A percentile compares a stretch with the other conserved stretches of the same genome.
Conservation (phyloP, 2,329 filamentous ascomycete genomes). For the Microcera coccophila region DNA sequence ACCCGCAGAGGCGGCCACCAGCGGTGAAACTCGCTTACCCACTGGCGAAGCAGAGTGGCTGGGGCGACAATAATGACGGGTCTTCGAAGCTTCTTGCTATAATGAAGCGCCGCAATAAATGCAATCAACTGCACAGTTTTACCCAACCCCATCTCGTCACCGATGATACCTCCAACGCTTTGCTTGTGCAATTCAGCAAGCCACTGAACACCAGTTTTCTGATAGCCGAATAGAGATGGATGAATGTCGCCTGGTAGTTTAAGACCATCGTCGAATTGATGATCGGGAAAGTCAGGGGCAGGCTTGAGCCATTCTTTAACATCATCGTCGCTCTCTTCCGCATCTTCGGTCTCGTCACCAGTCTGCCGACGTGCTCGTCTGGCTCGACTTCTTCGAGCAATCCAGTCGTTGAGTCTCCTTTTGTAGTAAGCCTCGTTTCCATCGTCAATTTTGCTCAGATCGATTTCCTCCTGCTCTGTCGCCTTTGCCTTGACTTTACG, state of each 20-base stretch:
- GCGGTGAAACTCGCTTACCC: constrained; percentile 96
- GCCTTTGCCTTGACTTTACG: constrained; percentile 38
- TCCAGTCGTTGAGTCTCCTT: constrained; percentile 70
- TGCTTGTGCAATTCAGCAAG: constrained; percentile 88
- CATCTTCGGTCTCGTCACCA: constrained; percentile 29
- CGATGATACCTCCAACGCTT: constrained; percentile 87
- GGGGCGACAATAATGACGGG: constrained; percentile 91
- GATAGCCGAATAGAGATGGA: constrained; percentile 89
- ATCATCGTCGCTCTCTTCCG: constrained; percentile 42
- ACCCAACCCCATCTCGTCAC: constrained; percentile 98
- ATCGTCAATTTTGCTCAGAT: constrained; percentile 69
- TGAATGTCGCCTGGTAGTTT: constrained; percentile 89
- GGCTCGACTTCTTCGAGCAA: constrained; percentile 46
- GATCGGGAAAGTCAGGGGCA: constrained; percentile 76
- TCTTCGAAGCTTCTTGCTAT: constrained; percentile 78
- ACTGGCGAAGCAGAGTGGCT: constrained; percentile 91
- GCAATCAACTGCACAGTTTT: constrained; percentile 76
- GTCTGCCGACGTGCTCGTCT: constrained; percentile 39
- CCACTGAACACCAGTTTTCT: constrained; percentile 97
- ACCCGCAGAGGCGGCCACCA: constrained; percentile 99
- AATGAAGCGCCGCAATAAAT: constrained; percentile 85
- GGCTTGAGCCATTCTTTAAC: constrained; percentile 74
- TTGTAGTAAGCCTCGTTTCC: constrained; percentile 83
- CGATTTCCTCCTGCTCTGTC: constrained; percentile 39
- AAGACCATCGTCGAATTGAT: constrained; percentile 69